Evolutionary conservation across 192 early-diverging fungal genomes (phyloP).

Genomic region (Gigaspora rosea): DNA sequence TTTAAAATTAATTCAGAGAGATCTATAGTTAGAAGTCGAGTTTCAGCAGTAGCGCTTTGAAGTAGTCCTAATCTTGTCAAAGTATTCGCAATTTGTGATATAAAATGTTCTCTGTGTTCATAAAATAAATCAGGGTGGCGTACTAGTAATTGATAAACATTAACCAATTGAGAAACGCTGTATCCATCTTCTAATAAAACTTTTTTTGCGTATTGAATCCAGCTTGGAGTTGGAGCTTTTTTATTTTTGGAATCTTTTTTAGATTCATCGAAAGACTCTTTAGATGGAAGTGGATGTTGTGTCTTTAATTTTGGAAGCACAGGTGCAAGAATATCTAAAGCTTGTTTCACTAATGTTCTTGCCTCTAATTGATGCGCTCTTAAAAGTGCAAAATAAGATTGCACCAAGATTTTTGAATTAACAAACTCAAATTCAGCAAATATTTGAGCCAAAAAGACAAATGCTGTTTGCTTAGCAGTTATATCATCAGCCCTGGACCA

Average conservation of each 20-base stretch:
- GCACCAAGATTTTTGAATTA: conserved; percentile 57
- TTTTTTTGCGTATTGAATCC: conserved; percentile 85
- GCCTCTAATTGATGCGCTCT: conserved; percentile 89
- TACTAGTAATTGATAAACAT: conserved; percentile 90
- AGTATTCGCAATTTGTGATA: conserved; percentile 83
- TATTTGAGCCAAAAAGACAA: conserved; percentile 90
- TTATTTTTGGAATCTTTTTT: conserved; percentile 24
- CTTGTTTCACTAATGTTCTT: conserved; percentile 87
- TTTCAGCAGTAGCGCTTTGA: conserved; percentile 83
- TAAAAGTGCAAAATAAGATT: conserved; percentile 79
- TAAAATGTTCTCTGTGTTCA: conserved; percentile 84
- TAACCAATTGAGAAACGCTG: conserved; percentile 82
- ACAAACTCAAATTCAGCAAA: conserved; percentile 90
- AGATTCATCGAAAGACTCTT: neutral
- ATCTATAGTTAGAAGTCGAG: conserved; percentile 82
- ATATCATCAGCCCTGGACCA: conserved; percentile 84
- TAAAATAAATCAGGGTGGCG: conserved; percentile 91
- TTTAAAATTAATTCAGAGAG: conserved; percentile 85
- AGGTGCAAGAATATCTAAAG: conserved; percentile 90
- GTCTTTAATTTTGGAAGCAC: conserved; percentile 70
- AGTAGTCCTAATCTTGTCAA: conserved; percentile 86
- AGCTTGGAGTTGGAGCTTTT: conserved; percentile 57
- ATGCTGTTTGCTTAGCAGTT: conserved; percentile 94
- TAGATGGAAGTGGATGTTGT: neutral
- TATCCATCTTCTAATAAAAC: conserved; percentile 94